Conservation (phyloP, 116 monocot species). For the Papilionanthe hybrid region DNA sequence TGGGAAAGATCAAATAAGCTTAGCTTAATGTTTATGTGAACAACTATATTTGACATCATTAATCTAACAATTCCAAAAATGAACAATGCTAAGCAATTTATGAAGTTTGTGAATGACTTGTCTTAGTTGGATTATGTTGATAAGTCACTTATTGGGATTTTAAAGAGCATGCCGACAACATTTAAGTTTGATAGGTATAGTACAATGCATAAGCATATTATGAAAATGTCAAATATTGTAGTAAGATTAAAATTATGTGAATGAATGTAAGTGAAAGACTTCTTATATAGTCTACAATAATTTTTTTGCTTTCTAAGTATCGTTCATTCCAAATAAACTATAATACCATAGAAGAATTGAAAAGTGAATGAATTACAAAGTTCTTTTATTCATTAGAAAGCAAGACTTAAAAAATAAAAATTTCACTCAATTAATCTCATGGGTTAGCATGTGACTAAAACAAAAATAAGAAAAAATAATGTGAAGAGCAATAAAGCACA, state of each 20-base stretch:
- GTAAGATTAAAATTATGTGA: background rate
- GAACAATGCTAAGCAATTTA: constrained; percentile 6
- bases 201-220: background rate
- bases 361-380: constrained; percentile 8
- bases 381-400: constrained; percentile 7
- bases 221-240: background rate
- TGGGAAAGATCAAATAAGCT: constrained; percentile 16
- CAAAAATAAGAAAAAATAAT: background rate
- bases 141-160: constrained; percentile 8
- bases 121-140: background rate
- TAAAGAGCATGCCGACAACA: background rate
- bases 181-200: background rate
- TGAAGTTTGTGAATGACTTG: background rate
- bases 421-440: background rate
- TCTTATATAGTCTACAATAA: constrained; percentile 8
- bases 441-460: background rate
- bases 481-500: background rate
- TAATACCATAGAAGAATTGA: constrained; percentile 8
- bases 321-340: constrained; percentile 1
- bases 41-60: constrained; percentile 4
- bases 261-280: background rate
- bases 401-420: constrained; percentile 4
- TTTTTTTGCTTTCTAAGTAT: background rate
- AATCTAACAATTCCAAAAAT: background rate
- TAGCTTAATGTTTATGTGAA: constrained; percentile 21